These are phyloP conservation scores for Erysimum cheiranthoides DNA, from an alignment of 345 rosid species.

Conservation along the genomic window DNA sequence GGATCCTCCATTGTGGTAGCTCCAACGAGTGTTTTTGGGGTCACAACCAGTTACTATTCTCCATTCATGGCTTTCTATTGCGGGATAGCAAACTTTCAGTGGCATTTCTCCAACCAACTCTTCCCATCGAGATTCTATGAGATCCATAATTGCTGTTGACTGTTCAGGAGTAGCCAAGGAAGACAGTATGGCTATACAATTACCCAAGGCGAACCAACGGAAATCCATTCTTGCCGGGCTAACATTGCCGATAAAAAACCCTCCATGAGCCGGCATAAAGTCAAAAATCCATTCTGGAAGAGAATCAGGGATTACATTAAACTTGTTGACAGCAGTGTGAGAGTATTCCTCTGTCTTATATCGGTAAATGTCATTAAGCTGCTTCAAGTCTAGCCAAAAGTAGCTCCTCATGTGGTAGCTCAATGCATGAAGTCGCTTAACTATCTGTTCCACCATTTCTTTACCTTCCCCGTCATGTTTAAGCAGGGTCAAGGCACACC, in stretches of 20 bases:
- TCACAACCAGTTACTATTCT: conserved; percentile 87
- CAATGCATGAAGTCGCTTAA: conserved; percentile 88
- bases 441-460: conserved; percentile 85
- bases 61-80: conserved; percentile 96
- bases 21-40: conserved; percentile 96
- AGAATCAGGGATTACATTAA: conserved; percentile 94
- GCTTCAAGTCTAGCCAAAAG: conserved; percentile 93
- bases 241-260: conserved; percentile 89
- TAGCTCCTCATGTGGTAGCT: conserved; percentile 92
- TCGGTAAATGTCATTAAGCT: conserved; percentile 90
- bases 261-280: conserved; percentile 86
- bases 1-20: conserved; percentile 98
- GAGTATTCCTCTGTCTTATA: conserved; percentile 98
- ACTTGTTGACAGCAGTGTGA: conserved; percentile 94
- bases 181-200: conserved; percentile 87
- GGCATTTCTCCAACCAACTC: conserved; percentile 99
- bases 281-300: conserved; percentile 96
- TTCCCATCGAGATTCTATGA: conserved; percentile 94
- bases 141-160: conserved; percentile 93
- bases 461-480: conserved; percentile 92
- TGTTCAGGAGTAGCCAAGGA: conserved; percentile 95
- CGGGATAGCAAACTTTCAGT: conserved; percentile 87
- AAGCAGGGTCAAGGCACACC: conserved; percentile 81
- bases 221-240: conserved; percentile 98
- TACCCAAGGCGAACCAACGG: conserved; percentile 96